phyloP scores from a whole-genome alignment of 1,284 basidiomycete genomes.

The Flammula alnicola region DNA sequence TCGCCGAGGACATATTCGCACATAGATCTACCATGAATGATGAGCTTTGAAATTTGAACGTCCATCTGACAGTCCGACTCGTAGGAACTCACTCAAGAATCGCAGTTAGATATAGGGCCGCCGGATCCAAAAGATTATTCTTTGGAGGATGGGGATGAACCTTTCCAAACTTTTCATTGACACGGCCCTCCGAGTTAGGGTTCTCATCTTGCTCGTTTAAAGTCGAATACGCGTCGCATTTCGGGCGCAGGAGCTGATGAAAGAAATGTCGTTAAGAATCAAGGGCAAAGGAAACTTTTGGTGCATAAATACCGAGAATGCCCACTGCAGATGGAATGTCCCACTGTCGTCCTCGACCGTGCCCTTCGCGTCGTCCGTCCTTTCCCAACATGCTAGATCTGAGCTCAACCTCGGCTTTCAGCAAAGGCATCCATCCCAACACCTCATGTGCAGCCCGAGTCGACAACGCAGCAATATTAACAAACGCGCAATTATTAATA shows the following conservation, averaged over 20 bases:
- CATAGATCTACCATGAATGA: constrained; percentile 68
- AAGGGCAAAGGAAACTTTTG: constrained; percentile 7
- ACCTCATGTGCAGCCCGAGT: no score
- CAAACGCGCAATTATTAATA: no score
- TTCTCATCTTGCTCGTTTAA: constrained; percentile 84
- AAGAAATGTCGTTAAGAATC: constrained; percentile 1
- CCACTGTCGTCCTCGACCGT: constrained; percentile 50
- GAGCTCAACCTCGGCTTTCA: constrained; percentile 91
- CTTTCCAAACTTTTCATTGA: constrained; percentile 62
- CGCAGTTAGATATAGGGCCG: constrained; percentile 89
- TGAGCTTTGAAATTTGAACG: constrained; percentile 26
- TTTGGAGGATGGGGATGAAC: constrained; percentile 53
- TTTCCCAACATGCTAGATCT: constrained; percentile 85
- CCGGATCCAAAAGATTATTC: constrained; percentile 71
- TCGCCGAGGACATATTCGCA: constrained; percentile 73
- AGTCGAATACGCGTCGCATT: constrained; percentile 85
- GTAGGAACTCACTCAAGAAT: constrained; percentile 79
- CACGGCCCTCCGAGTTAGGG: constrained; percentile 59
- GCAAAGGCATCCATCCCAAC: no score
- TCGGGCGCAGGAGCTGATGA: constrained; percentile 75
- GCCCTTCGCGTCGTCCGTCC: constrained; percentile 51
- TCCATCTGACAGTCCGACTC: constrained; percentile 4
- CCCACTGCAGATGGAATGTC: constrained; percentile 71
- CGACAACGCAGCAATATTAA: no score
- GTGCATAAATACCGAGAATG: constrained; percentile 72